Evolutionary conservation across 176 grass and related monocot genomes (phyloP), one percentile per base, ranked within the genome.

Genomic region (Cymbopogon citratus): DNA sequence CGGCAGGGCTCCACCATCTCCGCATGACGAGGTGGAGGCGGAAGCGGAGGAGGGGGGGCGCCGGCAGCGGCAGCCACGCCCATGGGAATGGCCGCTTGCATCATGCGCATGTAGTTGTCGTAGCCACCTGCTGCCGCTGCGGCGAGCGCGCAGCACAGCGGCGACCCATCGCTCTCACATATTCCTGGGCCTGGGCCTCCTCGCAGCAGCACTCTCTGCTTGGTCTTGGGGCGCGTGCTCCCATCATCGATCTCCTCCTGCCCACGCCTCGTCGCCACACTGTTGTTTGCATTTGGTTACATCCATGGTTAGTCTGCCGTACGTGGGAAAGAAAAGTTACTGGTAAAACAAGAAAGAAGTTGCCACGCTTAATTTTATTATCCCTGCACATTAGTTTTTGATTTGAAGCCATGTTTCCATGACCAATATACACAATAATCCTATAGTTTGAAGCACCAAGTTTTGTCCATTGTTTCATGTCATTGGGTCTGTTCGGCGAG

Each of bases 41-140:
- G 36, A 23, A 21, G 35, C 26, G 34, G 12, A 24, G 5, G 29
- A 9, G 65, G 9, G 14, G 23, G 57, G 27, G 24, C 59, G 23
- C 59, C 49, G 48, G 48, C 48, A 51, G 48, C 57, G 11, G 59
- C 59, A 63, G 65, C 48, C 66, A 81, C 16, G 23, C 15, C 35
- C 76, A 64, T 80, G n/a, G n/a, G n/a, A n/a, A n/a, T n/a, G 76
- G 76, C 77, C 35, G 76, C 82, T 43, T 70, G 82, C 83, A 68
- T 18, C 36, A 52, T 16, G 4, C 59, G 83, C 63, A 63, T 72
- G 64, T 66, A 85, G 87, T 61, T 25, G 87, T 75, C 13, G 60
- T 81, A 86, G 67, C 67, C 66, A 43, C 63, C 81, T 31, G 75
- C 63, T 29, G 75, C 73, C 6, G 34, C 44, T 26, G 57, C 66